Evolutionary conservation across 2,329 filamentous ascomycete genomes (phyloP), one percentile per base, ranked within the genome.

Genomic region (Microsporum audouinii): DNA sequence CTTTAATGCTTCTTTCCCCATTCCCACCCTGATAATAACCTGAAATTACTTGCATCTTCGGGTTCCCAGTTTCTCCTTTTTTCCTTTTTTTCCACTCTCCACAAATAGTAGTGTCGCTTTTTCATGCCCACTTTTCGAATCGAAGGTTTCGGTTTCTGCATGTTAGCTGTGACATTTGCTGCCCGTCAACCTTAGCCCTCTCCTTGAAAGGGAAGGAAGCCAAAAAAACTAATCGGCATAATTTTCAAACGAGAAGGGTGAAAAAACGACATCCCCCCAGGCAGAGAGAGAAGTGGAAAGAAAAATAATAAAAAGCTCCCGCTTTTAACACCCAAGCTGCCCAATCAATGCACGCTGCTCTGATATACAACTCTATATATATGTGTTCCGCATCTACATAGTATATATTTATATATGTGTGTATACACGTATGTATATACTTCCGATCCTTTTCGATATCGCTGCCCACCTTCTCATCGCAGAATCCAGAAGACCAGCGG

Each of bases 61-160:
- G 17, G 23, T 47, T 47, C 43, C 49, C 49, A 27, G 49, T 53
- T 53, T 34, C 49, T 53, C 49, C 49, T 34, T 53, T 34, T 43
- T 53, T 53, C 49, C 31, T 53, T 53, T 34, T 53, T 53, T 53
- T 53, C 27, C 49, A 12, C 5, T 12, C 49, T 53, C 49, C 49
- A 53, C 49, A 53, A n/a, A 31, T 53, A 53, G 49, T 53, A 53
- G 49, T 53, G 49, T 33, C 49, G 33, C 17, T 23, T 34, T 53
- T 45, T 33, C 49, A 34, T 10, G 29, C 49, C 49, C 49, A 53
- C 49, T 33, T 53, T 53, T 53, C 49, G 49, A 10, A 31, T 53
- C 27, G 49, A 53, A 53, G 49, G 49, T 53, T 53, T 53, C 49
- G 27, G 49, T 53, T 53, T 53, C 49, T 34, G 49, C 49, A 53